A percentile compares a stretch with the other conserved stretches of the same genome.
phyloP scores from a whole-genome alignment of 1,139 yeast species.

The Magnusiomyces starmeri region DNA sequence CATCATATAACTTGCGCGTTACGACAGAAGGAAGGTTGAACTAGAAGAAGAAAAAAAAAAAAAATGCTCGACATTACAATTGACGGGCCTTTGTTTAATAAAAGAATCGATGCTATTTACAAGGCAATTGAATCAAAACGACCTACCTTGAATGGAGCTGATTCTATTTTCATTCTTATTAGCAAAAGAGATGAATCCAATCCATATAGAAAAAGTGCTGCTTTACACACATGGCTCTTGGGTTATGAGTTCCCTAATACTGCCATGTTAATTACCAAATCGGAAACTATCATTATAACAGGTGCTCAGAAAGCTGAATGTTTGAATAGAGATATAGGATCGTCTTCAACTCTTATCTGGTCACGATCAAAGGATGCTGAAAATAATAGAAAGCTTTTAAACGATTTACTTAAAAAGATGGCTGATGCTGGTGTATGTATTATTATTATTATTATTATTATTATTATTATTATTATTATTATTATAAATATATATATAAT shows the following conservation, averaged over 20 bases:
- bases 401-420: conserved; percentile 48
- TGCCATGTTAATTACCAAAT: conserved; percentile 56
- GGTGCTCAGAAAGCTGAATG: conserved; percentile 56
- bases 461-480: too few species aligned
- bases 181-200: conserved; percentile 85
- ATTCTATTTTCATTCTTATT: conserved; percentile 58
- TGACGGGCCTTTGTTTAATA: conserved; percentile 40
- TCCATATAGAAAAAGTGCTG: conserved; percentile 85
- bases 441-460: conserved; percentile 18
- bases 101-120: conserved; percentile 40
- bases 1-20: not conserved
- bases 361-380: conserved; percentile 75
- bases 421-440: conserved; percentile 34
- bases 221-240: conserved; percentile 82
- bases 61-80: conserved; percentile 31
- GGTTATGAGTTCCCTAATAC: conserved; percentile 97
- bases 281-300: conserved; percentile 61
- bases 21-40: too few species aligned
- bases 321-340: conserved; percentile 39
- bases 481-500: too few species aligned
- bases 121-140: conserved; percentile 34
- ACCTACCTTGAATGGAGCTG: conserved; percentile 42
- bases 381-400: conserved; percentile 61
- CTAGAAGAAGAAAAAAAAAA: not conserved
- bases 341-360: conserved; percentile 55